Evolutionary conservation across 2,329 filamentous ascomycete genomes (phyloP), one percentile per base, ranked within the genome.

Genomic region (Aureobasidium vineae): DNA sequence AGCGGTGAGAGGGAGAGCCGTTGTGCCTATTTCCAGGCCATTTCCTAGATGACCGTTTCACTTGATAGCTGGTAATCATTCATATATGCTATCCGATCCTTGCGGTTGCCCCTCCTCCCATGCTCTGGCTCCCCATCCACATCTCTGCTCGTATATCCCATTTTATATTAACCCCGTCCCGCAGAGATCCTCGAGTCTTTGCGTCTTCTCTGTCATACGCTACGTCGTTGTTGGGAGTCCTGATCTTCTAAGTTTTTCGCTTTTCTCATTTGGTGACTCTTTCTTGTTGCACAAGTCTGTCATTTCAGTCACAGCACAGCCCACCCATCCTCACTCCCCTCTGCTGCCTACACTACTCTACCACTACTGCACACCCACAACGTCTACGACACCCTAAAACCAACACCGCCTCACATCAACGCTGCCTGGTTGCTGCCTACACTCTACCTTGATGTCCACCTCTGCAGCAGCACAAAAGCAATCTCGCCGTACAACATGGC

Each of bases 401-500:
- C 26, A 49, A 61, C 41, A 50, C 28, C 43, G 28, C 45, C 45
- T 43, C 60, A 63, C 36, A 61, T 61, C 43, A 49, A 33, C 43
- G 43, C 57, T 23, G 43, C 33, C 56, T 49, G 56, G 61, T 33
- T 54, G 49, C 61, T 64, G 47, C 61, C 61, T 64, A 63, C 21
- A 45, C 6, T 13, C 33, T 5, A 59, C 41, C 28, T 67, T 66
- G 63, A 70, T 70, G 69, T 63, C 68, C 53, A 53, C 65, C 56
- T 68, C 63, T 64, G 31, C 49, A 28, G 43, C 66, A 47, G 53
- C 53, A 66, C 53, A 57, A 57, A 66, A 66, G 54, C 66, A 66
- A 63, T 45, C 60, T 40, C 66, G 66, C 49, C 67, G 59, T 38
- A 67, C 67, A 60, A 68, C 69, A 60, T 70, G 69, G 69, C 69